A percentile compares a stretch with the other conserved stretches of the same genome.
Evolutionary conservation across 2,329 filamentous ascomycete species (phyloP).

Genomic region (Nigrospora oryzae): DNA sequence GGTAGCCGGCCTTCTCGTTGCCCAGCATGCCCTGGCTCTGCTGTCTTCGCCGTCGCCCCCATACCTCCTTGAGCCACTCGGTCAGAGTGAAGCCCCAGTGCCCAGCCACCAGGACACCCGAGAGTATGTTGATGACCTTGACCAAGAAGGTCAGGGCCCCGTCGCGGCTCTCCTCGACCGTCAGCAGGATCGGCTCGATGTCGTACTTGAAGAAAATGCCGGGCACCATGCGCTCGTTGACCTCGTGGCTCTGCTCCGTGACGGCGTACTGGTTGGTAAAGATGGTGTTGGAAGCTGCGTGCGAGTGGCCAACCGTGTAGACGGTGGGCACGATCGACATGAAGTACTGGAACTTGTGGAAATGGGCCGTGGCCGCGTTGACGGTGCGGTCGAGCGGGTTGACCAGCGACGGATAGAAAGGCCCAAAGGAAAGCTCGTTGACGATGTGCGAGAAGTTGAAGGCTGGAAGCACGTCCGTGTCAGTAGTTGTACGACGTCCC

Average conservation of each 20-base stretch:
- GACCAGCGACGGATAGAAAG: constrained; percentile 87
- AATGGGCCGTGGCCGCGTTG: constrained; percentile 65
- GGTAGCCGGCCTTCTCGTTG: constrained; percentile 27
- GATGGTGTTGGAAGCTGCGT: constrained; percentile 47
- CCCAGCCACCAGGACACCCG: constrained; percentile 83
- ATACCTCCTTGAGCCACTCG: constrained; percentile 59
- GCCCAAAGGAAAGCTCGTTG: constrained; percentile 90
- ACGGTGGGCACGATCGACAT: constrained; percentile 89
- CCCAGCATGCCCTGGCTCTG: constrained; percentile 43
- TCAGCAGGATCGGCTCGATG: constrained; percentile 88
- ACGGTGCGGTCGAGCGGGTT: constrained; percentile 93
- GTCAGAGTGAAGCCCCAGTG: constrained; percentile 86
- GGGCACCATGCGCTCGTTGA: constrained; percentile 65
- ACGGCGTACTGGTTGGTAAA: constrained; percentile 98
- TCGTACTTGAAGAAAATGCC: constrained; percentile 99
- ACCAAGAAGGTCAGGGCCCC: constrained; percentile 68
- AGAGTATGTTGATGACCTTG: constrained; percentile 82
- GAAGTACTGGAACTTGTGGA: constrained; percentile 98
- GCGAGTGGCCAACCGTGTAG: constrained; percentile 58
- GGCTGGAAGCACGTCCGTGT: constrained; percentile 37
- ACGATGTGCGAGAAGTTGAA: constrained; percentile 99
- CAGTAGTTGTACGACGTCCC: neutral
- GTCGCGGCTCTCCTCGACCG: constrained; percentile 73
- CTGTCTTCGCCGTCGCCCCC: constrained; percentile 38
- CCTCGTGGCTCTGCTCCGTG: constrained; percentile 70